These are phyloP conservation scores for Calonectria crousiana DNA, from an alignment of 2,329 filamentous ascomycete species.

Conservation along the genomic window DNA sequence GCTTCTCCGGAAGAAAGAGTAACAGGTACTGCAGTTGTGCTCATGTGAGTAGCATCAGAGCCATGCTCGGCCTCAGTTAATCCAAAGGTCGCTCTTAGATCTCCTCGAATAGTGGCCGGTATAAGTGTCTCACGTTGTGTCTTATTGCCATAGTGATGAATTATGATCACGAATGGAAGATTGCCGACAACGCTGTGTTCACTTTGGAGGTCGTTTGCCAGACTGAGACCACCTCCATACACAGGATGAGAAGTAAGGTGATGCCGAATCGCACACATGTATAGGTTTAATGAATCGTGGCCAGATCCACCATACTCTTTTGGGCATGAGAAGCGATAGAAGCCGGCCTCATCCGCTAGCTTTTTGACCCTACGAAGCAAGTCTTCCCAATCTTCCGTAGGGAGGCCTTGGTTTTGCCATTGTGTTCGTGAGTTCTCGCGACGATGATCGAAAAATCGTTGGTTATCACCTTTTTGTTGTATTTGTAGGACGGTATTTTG, in stretches of 20 bases:
- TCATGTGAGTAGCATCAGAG: conserved; percentile 32
- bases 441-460: conserved; percentile 32
- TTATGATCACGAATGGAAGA: conserved; percentile 27
- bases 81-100: conserved; percentile 30
- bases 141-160: conserved; percentile 26
- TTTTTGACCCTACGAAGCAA: conserved; percentile 17
- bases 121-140: conserved; percentile 24
- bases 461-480: conserved; percentile 25
- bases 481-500: conserved; percentile 13
- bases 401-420: conserved; percentile 32
- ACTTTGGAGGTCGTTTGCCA: conserved; percentile 33
- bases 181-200: conserved; percentile 36
- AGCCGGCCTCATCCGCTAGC: conserved; percentile 27
- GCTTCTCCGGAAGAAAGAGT: conserved; percentile 13
- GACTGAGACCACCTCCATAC: conserved; percentile 33
- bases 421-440: conserved; percentile 31
- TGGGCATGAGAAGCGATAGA: conserved; percentile 31
- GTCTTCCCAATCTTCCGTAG: conserved; percentile 28
- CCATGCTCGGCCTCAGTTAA: conserved; percentile 32
- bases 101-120: conserved; percentile 20
- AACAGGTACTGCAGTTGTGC: conserved; percentile 19
- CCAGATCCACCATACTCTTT: conserved; percentile 27
- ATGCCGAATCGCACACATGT: conserved; percentile 34
- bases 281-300: conserved; percentile 21
- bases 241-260: conserved; percentile 29